phyloP scores from a whole-genome alignment of 768 basidiomycete genomes.

The Mrakia blollopis region DNA sequence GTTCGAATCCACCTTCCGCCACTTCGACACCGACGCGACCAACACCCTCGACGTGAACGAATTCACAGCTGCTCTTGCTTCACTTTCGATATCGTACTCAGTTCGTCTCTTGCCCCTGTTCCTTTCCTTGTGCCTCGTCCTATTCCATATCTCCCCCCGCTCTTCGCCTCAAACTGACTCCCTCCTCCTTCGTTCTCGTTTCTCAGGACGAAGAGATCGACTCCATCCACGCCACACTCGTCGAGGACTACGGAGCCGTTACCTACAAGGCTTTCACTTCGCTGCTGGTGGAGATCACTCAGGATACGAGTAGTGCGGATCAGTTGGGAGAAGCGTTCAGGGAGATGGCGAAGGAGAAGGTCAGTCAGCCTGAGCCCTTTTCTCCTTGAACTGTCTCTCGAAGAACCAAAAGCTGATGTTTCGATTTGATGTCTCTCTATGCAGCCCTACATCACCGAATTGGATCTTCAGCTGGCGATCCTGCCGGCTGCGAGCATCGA shows the following conservation, averaged over 20 bases:
- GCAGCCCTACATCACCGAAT: conserved; percentile 86
- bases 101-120: neutral
- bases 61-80: conserved; percentile 89
- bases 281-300: conserved; percentile 87
- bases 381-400: no score
- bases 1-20: conserved; percentile 93
- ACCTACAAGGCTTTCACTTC: conserved; percentile 93
- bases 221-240: conserved; percentile 71
- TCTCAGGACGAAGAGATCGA: conserved; percentile 78
- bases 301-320: conserved; percentile 88
- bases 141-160: no score
- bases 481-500: conserved; percentile 51
- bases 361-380: no score
- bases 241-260: conserved; percentile 76
- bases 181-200: neutral
- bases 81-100: conserved; percentile 87
- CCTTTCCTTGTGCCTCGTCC: neutral
- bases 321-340: conserved; percentile 92
- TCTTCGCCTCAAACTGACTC: neutral
- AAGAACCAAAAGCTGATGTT: neutral
- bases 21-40: conserved; percentile 89
- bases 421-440: conserved; percentile 1
- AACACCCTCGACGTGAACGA: conserved; percentile 80
- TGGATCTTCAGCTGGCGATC: conserved; percentile 79
- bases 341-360: conserved; percentile 85